Conservation (phyloP, 1,284 basidiomycete species). For the Vanrija humicola region DNA sequence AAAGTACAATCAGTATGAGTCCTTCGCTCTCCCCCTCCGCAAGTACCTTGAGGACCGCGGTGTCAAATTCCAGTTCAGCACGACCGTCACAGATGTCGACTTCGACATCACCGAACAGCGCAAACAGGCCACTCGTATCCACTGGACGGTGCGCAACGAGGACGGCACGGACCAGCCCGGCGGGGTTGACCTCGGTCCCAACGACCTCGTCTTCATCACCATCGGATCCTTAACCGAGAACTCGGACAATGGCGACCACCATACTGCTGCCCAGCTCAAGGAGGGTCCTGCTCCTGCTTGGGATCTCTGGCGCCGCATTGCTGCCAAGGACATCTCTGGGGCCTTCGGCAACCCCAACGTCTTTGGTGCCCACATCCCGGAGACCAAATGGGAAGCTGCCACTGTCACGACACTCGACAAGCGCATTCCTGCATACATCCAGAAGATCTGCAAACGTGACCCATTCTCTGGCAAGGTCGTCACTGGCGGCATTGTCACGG, state of each 20-base stretch:
- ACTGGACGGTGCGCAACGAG: not conserved
- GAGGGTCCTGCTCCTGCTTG: not conserved
- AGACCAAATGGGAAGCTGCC: not conserved
- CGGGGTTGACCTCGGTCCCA: not conserved
- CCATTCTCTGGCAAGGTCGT: not conserved
- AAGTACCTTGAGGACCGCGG: not conserved
- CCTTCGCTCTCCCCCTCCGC: not conserved
- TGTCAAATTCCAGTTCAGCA: not conserved
- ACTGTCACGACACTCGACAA: constrained; percentile 1
- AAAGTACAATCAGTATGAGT: constrained; percentile 4
- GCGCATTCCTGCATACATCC: not conserved
- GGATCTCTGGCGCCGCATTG: constrained; percentile 4
- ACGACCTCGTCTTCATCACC: constrained; percentile 1
- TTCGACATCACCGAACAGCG: not conserved
- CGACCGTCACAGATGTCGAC: not conserved
- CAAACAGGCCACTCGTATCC: not conserved
- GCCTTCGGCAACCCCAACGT: not conserved
- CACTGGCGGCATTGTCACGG: constrained; percentile 1
- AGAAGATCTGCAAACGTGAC: not conserved
- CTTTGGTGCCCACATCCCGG: not conserved
- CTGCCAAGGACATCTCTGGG: not conserved
- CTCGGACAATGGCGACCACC: constrained; percentile 3
- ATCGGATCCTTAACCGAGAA: constrained; percentile 1
- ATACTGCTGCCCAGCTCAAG: not conserved
- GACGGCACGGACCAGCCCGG: not conserved